A percentile compares a stretch with the other conserved stretches of the same genome.
Conservation (phyloP, 768 basidiomycete species). For the Psilocybe azurescens region DNA sequence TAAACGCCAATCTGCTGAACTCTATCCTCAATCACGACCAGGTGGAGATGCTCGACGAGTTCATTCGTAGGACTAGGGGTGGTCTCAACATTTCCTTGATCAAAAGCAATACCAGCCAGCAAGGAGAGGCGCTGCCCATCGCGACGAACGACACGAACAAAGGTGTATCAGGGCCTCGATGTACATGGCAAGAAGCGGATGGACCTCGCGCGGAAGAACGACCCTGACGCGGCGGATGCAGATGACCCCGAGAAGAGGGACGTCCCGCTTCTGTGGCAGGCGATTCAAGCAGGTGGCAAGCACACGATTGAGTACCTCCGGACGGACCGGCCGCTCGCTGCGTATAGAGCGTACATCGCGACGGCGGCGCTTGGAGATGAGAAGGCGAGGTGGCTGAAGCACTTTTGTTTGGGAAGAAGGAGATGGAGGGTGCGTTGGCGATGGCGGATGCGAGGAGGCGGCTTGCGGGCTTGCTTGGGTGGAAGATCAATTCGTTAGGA, state of each 20-base stretch:
- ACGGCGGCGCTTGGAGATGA: slow-evolving; percentile 37
- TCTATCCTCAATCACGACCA: slow-evolving; percentile 44
- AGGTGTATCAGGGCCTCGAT: slow-evolving; percentile 60
- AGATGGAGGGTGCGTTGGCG: not conserved
- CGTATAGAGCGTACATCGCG: slow-evolving; percentile 55
- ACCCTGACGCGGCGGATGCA: slow-evolving; percentile 43
- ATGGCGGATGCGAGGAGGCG: slow-evolving; percentile 39
- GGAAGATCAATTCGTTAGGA: slow-evolving; percentile 48
- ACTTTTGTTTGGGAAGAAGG: slow-evolving; percentile 25
- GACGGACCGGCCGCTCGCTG: slow-evolving; percentile 48
- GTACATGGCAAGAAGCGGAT: slow-evolving; percentile 68
- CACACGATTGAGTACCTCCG: slow-evolving; percentile 53
- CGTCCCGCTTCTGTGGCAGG: slow-evolving; percentile 49
- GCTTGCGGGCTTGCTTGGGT: slow-evolving; percentile 57
- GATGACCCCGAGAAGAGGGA: not conserved
- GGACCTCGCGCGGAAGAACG: slow-evolving; percentile 55
- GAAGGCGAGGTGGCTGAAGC: slow-evolving; percentile 46
- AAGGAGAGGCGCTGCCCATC: slow-evolving; percentile 29
- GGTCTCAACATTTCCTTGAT: slow-evolving; percentile 38
- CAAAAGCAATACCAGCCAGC: slow-evolving; percentile 21
- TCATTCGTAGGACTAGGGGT: slow-evolving; percentile 55
- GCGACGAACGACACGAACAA: slow-evolving; percentile 44
- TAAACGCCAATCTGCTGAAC: slow-evolving; percentile 25
- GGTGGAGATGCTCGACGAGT: slow-evolving; percentile 58
- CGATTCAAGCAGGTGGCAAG: slow-evolving; percentile 34